Conservation (phyloP, 371 early-diverging fungal species). For the Rhizopus sp. region DNA sequence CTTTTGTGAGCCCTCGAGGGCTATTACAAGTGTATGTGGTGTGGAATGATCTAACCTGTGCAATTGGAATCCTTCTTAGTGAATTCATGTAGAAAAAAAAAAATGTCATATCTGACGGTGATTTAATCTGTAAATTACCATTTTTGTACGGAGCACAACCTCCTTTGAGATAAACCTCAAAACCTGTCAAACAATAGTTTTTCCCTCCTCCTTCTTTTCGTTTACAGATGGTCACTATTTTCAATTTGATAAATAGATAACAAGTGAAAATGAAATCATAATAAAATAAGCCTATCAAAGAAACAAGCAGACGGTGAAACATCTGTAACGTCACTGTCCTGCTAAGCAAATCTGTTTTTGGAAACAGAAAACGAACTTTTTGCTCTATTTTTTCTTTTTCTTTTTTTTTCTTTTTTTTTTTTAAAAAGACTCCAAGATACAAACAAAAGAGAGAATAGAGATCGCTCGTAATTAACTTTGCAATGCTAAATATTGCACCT, state of each 20-base stretch:
- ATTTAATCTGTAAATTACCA: no score
- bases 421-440: not conserved
- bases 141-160: no score
- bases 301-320: not conserved
- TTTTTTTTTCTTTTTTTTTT: conserved; percentile 4
- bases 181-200: no score
- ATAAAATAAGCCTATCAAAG: no score
- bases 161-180: no score
- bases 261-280: no score
- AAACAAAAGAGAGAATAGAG: not conserved
- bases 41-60: not conserved
- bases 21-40: not conserved
- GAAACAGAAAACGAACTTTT: not conserved
- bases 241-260: no score
- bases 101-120: not conserved
- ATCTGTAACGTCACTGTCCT: conserved; percentile 5
- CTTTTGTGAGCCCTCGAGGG: not conserved
- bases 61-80: not conserved
- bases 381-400: not conserved
- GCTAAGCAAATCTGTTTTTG: not conserved
- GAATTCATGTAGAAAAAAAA: not conserved
- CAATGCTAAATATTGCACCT: conserved; percentile 59
- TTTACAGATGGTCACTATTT: no score
- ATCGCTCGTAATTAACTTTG: not conserved
- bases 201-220: no score